Evolutionary conservation across 2,329 filamentous ascomycete species (phyloP).

Genomic region (Aspergillus fijiensis): DNA sequence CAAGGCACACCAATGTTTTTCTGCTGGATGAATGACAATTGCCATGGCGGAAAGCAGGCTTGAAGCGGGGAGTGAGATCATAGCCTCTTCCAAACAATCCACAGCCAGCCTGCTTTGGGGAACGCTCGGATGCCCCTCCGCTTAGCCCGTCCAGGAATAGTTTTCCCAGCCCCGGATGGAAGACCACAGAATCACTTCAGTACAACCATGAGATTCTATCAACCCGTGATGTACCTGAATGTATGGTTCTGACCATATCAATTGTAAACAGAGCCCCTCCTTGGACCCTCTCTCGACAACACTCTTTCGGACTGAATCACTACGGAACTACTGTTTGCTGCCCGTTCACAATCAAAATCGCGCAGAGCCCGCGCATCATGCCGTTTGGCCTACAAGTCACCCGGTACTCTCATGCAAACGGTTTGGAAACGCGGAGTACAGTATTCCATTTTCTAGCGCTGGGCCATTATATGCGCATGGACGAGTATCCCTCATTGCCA

Average conservation of each 20-base stretch:
- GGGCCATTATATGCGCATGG: conserved; percentile 7
- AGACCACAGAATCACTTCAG: conserved; percentile 9
- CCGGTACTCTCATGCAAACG: conserved; percentile 11
- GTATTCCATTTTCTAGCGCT: conserved; percentile 15
- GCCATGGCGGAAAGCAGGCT: no score
- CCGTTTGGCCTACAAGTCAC: not conserved
- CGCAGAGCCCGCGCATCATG: no score
- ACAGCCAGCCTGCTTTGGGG: conserved; percentile 1
- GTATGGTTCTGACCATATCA: not conserved
- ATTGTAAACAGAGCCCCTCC: not conserved
- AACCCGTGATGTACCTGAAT: not conserved
- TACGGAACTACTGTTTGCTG: not conserved
- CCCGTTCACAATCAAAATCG: not conserved
- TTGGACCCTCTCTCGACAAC: not conserved
- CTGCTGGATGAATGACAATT: not conserved
- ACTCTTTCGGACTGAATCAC: not conserved
- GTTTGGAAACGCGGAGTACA: conserved; percentile 13
- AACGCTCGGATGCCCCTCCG: conserved; percentile 9
- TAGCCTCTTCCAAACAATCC: conserved; percentile 7
- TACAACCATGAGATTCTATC: not conserved
- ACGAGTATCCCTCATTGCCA: conserved; percentile 2
- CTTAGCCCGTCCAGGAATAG: conserved; percentile 6
- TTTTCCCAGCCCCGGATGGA: conserved; percentile 7
- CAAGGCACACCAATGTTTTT: not conserved
- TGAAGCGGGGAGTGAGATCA: not conserved